These are phyloP conservation scores for Monosporascus sp. DNA, from an alignment of 2,329 filamentous ascomycete genomes.

Conservation along the genomic window DNA sequence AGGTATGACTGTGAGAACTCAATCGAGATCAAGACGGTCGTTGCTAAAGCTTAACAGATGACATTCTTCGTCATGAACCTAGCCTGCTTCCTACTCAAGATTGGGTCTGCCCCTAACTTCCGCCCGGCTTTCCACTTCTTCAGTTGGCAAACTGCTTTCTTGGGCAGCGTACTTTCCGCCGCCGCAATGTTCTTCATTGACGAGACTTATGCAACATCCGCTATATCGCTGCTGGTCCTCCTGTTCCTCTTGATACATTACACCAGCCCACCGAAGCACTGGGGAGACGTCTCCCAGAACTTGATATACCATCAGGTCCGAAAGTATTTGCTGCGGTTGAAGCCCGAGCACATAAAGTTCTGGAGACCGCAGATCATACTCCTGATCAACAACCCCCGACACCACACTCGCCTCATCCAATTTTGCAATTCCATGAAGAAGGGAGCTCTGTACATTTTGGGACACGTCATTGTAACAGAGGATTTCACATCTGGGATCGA, in stretches of 20 bases:
- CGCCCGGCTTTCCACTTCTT: conserved; percentile 86
- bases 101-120: conserved; percentile 85
- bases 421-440: conserved; percentile 93
- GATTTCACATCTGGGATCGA: conserved; percentile 75
- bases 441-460: conserved; percentile 76
- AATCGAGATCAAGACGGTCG: not conserved
- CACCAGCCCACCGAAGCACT: conserved; percentile 76
- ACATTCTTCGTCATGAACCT: conserved; percentile 87
- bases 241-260: conserved; percentile 84
- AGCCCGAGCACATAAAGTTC: conserved; percentile 87
- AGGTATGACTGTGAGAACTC: conserved; percentile 37
- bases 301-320: conserved; percentile 82
- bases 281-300: conserved; percentile 87
- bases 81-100: conserved; percentile 80
- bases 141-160: conserved; percentile 74
- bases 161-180: conserved; percentile 70
- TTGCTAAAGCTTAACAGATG: conserved; percentile 49
- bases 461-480: conserved; percentile 80
- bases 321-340: conserved; percentile 78
- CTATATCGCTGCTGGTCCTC: conserved; percentile 67
- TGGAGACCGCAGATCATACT: conserved; percentile 86
- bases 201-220: conserved; percentile 70
- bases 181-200: conserved; percentile 89
- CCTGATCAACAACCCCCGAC: conserved; percentile 76
- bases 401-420: conserved; percentile 76